Conservation (phyloP, 2,329 filamentous ascomycete species). For the Colletotrichum australisinense region DNA sequence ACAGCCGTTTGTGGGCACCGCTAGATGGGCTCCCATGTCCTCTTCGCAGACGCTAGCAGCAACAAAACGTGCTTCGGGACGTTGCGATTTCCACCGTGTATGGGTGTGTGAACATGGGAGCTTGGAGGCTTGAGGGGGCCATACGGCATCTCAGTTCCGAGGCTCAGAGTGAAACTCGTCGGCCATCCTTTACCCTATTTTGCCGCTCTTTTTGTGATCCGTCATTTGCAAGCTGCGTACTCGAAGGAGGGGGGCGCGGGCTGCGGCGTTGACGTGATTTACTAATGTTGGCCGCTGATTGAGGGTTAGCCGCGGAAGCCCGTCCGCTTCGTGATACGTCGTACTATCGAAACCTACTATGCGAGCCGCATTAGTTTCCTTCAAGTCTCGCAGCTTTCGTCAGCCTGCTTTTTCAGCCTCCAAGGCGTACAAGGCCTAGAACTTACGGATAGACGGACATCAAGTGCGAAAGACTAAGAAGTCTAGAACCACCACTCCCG, state of each 20-base stretch:
- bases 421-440: neutral
- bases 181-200: neutral
- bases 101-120: neutral
- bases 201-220: neutral
- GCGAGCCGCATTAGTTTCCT: neutral
- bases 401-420: neutral
- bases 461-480: neutral
- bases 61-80: neutral
- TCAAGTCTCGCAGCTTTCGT: neutral
- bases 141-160: neutral
- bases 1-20: neutral
- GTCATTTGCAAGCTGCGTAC: no score
- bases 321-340: neutral
- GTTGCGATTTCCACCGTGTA: neutral
- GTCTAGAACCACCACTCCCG: neutral
- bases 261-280: neutral
- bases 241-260: no score
- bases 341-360: neutral
- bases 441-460: neutral
- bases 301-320: neutral
- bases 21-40: neutral
- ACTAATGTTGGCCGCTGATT: neutral
- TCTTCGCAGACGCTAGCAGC: neutral
- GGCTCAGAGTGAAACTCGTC: neutral
- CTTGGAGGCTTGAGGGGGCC: no score